Evolutionary conservation across 2,329 filamentous ascomycete species (phyloP).

Genomic region (Pestalotiopsis sp.): DNA sequence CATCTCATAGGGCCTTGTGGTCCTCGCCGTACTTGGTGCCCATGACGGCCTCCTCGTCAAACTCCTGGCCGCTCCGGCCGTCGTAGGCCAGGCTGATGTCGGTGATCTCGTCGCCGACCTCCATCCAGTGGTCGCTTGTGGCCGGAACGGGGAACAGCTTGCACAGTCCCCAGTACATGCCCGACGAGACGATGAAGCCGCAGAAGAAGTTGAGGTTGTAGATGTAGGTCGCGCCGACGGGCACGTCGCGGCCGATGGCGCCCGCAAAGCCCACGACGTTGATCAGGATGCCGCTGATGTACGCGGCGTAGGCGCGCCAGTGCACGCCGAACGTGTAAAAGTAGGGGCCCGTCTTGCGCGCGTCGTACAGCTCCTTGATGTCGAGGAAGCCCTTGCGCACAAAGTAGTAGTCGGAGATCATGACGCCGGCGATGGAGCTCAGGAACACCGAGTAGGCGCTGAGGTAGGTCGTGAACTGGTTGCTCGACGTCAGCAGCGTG

Average conservation of each 20-base stretch:
- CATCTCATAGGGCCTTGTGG: neutral
- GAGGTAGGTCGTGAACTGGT: slow-evolving; percentile 89
- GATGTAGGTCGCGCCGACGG: slow-evolving; percentile 78
- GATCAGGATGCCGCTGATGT: slow-evolving; percentile 81
- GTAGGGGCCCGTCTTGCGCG: slow-evolving; percentile 68
- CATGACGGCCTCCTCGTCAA: slow-evolving; percentile 39
- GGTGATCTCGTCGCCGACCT: slow-evolving; percentile 48
- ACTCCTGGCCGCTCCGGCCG: slow-evolving; percentile 36
- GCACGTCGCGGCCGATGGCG: slow-evolving; percentile 72
- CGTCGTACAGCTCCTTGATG: slow-evolving; percentile 78
- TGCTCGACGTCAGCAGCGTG: slow-evolving; percentile 73
- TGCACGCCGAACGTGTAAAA: slow-evolving; percentile 75
- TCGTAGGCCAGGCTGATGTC: slow-evolving; percentile 54
- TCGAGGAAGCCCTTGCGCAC: slow-evolving; percentile 83
- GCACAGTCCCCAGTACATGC: slow-evolving; percentile 72
- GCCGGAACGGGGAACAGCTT: slow-evolving; percentile 73
- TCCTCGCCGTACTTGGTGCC: slow-evolving; percentile 24
- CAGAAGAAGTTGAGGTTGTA: slow-evolving; percentile 92
- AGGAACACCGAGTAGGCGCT: slow-evolving; percentile 93
- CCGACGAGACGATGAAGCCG: slow-evolving; percentile 73
- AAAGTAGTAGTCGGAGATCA: slow-evolving; percentile 84
- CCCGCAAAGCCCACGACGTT: slow-evolving; percentile 92
- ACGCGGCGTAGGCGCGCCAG: slow-evolving; percentile 83
- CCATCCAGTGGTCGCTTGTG: slow-evolving; percentile 69
- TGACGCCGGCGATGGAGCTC: slow-evolving; percentile 91